Conservation (phyloP, 768 basidiomycete genomes). For the Psilocybe sp. region DNA sequence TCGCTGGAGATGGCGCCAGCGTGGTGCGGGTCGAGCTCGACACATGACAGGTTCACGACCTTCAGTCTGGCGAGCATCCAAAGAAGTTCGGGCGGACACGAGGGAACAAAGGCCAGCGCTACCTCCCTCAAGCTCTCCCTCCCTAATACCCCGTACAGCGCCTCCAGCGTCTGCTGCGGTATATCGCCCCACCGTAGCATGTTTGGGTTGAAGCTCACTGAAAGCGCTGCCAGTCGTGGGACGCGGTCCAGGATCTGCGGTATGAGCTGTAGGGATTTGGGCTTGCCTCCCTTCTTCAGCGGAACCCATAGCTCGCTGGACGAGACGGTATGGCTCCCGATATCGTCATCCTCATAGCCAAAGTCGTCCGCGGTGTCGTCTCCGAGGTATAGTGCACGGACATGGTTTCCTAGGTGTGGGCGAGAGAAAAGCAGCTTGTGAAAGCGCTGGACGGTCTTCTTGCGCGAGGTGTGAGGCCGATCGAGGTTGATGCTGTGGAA, state of each 20-base stretch:
- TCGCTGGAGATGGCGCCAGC: not conserved
- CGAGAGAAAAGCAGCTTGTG: constrained; percentile 13
- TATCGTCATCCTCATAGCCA: constrained; percentile 4
- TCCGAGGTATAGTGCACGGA: constrained; percentile 16
- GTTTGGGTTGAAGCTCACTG: constrained; percentile 19
- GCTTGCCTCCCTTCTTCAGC: not conserved
- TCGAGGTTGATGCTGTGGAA: constrained; percentile 17
- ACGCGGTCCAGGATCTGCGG: constrained; percentile 12
- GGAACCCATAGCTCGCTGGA: not conserved
- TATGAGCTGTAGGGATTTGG: constrained; percentile 9
- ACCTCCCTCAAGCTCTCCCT: constrained; percentile 12
- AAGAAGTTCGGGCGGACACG: constrained; percentile 12
- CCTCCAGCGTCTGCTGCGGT: constrained; percentile 5
- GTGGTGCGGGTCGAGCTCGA: constrained; percentile 11
- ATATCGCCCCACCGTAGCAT: constrained; percentile 15
- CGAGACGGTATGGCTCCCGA: not conserved
- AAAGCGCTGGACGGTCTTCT: constrained; percentile 13
- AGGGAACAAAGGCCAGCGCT: constrained; percentile 16
- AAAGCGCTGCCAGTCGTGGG: constrained; percentile 13
- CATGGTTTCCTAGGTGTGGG: constrained; percentile 18
- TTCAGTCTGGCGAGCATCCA: constrained; percentile 7
- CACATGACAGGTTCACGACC: constrained; percentile 16
- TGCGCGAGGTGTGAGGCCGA: constrained; percentile 8
- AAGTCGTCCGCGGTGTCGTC: constrained; percentile 19
- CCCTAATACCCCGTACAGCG: constrained; percentile 8